Evolutionary conservation across 2,329 filamentous ascomycete genomes (phyloP).

Genomic region (Aspergillus brasiliensis): DNA sequence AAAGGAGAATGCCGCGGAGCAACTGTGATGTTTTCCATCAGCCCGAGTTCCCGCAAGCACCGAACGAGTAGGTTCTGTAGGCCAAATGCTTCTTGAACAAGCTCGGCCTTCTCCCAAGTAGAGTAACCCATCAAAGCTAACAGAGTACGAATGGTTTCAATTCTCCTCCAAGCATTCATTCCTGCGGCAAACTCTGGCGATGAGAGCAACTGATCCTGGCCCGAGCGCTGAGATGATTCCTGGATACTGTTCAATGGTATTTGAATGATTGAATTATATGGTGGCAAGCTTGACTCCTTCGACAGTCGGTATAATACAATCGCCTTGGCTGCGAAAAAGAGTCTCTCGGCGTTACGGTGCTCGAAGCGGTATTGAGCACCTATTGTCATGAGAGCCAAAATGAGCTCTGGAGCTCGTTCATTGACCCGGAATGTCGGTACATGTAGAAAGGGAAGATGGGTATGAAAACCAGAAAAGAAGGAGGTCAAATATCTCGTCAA

Average conservation of each 20-base stretch:
- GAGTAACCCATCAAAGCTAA: slow-evolving; percentile 36
- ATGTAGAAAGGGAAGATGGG: slow-evolving; percentile 66
- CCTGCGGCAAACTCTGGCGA: slow-evolving; percentile 14
- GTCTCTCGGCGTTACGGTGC: slow-evolving; percentile 31
- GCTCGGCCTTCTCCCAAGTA: slow-evolving; percentile 35
- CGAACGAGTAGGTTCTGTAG: slow-evolving; percentile 34
- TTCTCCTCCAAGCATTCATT: slow-evolving; percentile 24
- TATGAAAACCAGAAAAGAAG: slow-evolving; percentile 68
- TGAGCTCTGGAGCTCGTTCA: slow-evolving; percentile 67
- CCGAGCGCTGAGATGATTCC: slow-evolving; percentile 19
- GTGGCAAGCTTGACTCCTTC: slow-evolving; percentile 22
- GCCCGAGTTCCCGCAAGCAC: slow-evolving; percentile 31
- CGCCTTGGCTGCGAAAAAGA: slow-evolving; percentile 60
- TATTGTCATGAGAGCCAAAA: slow-evolving; percentile 68
- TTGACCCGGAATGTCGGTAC: slow-evolving; percentile 65
- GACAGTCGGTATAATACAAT: slow-evolving; percentile 64
- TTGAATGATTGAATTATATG: slow-evolving; percentile 22
- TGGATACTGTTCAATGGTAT: slow-evolving; percentile 19
- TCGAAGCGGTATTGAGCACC: slow-evolving; percentile 55
- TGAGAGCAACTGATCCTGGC: slow-evolving; percentile 14
- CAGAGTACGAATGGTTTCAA: slow-evolving; percentile 35
- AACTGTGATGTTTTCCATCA: slow-evolving; percentile 28
- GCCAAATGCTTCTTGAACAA: slow-evolving; percentile 36
- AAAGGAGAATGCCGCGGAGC: slow-evolving; percentile 25
- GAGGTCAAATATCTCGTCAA: slow-evolving; percentile 69